Percentiles rank a stretch among this genome's conserved stretches.
Conservation (phyloP, 345 rosid genomes). For the Conringia planisiliqua region DNA sequence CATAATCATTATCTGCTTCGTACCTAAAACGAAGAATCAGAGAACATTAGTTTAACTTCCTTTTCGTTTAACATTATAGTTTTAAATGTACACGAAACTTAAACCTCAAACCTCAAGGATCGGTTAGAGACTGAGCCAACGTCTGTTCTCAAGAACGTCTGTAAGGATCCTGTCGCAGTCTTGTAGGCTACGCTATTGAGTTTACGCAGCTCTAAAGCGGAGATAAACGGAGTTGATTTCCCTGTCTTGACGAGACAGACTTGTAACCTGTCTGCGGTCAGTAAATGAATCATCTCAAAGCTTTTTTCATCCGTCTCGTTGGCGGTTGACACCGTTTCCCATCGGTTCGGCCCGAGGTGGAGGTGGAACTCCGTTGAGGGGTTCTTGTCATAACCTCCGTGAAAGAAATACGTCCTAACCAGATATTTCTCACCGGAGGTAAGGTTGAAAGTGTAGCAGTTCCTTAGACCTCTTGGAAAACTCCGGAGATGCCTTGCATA, state of each 20-base stretch:
- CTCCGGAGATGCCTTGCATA: slow-evolving; percentile 13
- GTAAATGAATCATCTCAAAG: slow-evolving; percentile 39
- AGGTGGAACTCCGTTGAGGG: slow-evolving; percentile 43
- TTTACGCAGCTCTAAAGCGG: slow-evolving; percentile 47
- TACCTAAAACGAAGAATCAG: slow-evolving; percentile 39
- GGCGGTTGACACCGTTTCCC: slow-evolving; percentile 28
- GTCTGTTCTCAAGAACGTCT: slow-evolving; percentile 15
- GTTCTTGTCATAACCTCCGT: slow-evolving; percentile 38
- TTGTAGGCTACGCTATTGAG: slow-evolving; percentile 27
- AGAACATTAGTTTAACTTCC: too few relatives aligned
- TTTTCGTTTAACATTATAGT: too few relatives aligned
- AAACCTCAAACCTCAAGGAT: too few relatives aligned
- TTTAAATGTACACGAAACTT: too few relatives aligned
- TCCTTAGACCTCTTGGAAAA: slow-evolving; percentile 32
- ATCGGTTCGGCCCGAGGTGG: slow-evolving; percentile 46
- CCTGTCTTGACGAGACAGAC: slow-evolving; percentile 54
- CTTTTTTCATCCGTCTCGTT: slow-evolving; percentile 13
- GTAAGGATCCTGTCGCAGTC: slow-evolving; percentile 33
- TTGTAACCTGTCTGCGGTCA: slow-evolving; percentile 31
- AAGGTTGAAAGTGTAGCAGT: slow-evolving; percentile 31
- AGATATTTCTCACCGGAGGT: slow-evolving; percentile 18
- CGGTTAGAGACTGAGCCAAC: too few relatives aligned
- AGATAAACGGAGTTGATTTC: slow-evolving; percentile 47
- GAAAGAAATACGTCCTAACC: slow-evolving; percentile 19
- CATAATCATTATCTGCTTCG: too few relatives aligned